phyloP scores from a whole-genome alignment of 768 basidiomycete genomes.

The Trametes villosa region DNA sequence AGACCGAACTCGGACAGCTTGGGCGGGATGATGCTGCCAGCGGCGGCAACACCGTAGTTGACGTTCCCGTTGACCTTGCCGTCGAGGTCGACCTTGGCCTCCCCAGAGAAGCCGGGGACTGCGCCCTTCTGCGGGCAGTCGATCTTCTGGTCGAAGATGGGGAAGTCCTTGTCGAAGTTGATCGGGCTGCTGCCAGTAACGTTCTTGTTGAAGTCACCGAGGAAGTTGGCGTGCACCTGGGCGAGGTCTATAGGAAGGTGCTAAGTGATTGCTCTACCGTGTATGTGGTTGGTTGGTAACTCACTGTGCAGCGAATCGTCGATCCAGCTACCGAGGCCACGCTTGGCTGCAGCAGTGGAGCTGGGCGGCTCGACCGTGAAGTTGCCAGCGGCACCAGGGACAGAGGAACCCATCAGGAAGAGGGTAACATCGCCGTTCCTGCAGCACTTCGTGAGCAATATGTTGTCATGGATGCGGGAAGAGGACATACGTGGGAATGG shows the following conservation, averaged over 20 bases:
- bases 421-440: slow-evolving; percentile 21
- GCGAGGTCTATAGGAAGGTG: background rate
- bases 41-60: slow-evolving; percentile 44
- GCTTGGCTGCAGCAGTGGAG: slow-evolving; percentile 3
- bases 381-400: slow-evolving; percentile 16
- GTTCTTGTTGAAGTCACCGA: slow-evolving; percentile 25
- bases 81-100: slow-evolving; percentile 28
- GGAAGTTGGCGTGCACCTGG: background rate
- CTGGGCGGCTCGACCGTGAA: slow-evolving; percentile 15
- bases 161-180: slow-evolving; percentile 25
- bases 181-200: slow-evolving; percentile 20
- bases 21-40: slow-evolving; percentile 48
- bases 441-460: background rate
- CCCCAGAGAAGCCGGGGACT: slow-evolving; percentile 25
- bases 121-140: slow-evolving; percentile 25
- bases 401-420: slow-evolving; percentile 15
- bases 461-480: background rate
- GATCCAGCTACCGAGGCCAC: slow-evolving; percentile 16
- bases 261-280: no score
- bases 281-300: background rate
- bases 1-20: slow-evolving; percentile 17
- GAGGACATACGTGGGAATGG: slow-evolving; percentile 12
- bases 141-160: slow-evolving; percentile 26
- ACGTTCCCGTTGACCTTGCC: slow-evolving; percentile 41
- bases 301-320: slow-evolving; percentile 2